Base-by-base conservation (phyloP, 2,329 filamentous ascomycete genomes). In the Zasmidium cellare region DNA sequence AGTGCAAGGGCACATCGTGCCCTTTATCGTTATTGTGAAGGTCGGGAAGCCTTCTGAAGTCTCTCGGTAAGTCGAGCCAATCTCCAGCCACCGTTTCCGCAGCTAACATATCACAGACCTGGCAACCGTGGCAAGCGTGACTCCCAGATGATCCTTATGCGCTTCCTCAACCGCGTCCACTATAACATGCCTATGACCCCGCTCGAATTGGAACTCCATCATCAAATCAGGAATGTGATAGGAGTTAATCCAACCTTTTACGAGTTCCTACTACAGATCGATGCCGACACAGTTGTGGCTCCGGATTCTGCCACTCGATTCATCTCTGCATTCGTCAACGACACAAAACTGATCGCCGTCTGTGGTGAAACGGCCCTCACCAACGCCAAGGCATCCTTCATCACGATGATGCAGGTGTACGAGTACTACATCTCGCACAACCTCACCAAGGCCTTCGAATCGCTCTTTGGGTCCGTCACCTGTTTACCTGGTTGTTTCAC, bases 371-470 rank as follows among this genome's bases (percentile, higher is more conserved):
- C 94, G 0, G 89, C 89, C 16, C 82, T 99, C 49, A 92, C 88
- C 62, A 99, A 99, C 72, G 90, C 92, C 59, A 97, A 97, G 75
- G 84, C 89, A 6, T 97, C 93, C 1, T 91, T 96, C 71, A 86
- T 96, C 66, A 99, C 94, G 52, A 97, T 97, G 93, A 99, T 99
- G 74, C 94, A 99, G 77, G 93, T 99, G 31, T 99, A 97, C 81
- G 93, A 99, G 77, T 99, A 99, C 82, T 99, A 92, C 80, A 99
- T 99, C 70, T 97, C 93, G 52, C 93, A 99, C 81, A 96, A 97
- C 74, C 78, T 99, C 67, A 88, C 90, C 67, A 97, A 99, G 79
- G 94, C 93, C 12, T 99, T 99, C 74, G 93, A 97, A 77, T 94
- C 90, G 77, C 82, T 99, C 69, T 99, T 99, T 72, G 94, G 93